Evolutionary conservation across 352 stramenopile genomes (phyloP).

Genomic region (Phytophthora pluvialis): DNA sequence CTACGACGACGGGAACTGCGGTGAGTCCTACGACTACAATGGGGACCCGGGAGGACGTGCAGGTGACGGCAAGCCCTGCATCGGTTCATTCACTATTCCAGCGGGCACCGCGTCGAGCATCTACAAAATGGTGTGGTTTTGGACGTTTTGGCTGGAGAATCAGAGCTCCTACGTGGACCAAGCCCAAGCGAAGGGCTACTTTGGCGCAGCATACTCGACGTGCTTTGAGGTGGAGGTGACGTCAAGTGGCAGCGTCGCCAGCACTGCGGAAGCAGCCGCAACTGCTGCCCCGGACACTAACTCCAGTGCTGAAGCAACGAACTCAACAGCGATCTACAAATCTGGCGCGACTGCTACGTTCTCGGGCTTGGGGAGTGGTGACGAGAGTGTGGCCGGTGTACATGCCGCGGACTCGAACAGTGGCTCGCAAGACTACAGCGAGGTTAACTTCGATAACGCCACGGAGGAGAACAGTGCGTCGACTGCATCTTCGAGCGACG

Average conservation of each 20-base stretch:
- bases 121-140: constrained; percentile 80
- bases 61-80: constrained; percentile 66
- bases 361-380: constrained; percentile 4
- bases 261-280: not conserved
- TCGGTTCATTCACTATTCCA: constrained; percentile 59
- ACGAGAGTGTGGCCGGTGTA: constrained; percentile 19
- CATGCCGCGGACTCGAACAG: constrained; percentile 18
- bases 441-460: constrained; percentile 6
- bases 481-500: constrained; percentile 1
- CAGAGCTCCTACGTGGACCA: constrained; percentile 55
- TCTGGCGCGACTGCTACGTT: constrained; percentile 13
- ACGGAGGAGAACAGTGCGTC: not conserved
- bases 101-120: constrained; percentile 47
- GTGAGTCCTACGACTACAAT: constrained; percentile 53
- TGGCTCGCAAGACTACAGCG: not conserved
- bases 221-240: constrained; percentile 74
- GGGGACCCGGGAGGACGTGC: constrained; percentile 54
- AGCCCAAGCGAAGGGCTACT: constrained; percentile 56
- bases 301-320: constrained; percentile 1
- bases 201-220: constrained; percentile 69
- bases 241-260: constrained; percentile 3
- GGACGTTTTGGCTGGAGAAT: constrained; percentile 71
- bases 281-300: not conserved
- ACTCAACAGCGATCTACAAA: constrained; percentile 7
- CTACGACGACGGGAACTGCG: constrained; percentile 74